These are phyloP conservation scores for Penicillium macrosclerotiorum DNA, from an alignment of 495 filamentous ascomycete genomes.

Conservation along the genomic window DNA sequence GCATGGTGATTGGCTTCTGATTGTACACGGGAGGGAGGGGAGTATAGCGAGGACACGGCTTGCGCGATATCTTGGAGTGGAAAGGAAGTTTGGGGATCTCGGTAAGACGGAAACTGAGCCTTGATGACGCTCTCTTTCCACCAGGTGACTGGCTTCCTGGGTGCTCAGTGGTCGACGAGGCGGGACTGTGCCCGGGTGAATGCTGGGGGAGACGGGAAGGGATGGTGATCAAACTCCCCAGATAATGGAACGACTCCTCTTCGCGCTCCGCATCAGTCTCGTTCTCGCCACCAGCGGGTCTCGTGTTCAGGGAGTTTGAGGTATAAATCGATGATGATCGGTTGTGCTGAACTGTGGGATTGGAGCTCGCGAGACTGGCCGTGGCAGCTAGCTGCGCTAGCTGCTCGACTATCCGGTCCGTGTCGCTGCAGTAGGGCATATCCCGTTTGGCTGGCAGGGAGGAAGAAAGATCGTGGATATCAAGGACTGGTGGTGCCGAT, in stretches of 20 bases:
- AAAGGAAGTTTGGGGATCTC: slow-evolving; percentile 14
- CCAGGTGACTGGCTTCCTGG: neutral
- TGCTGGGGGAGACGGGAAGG: slow-evolving; percentile 12
- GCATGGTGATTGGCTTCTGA: slow-evolving; percentile 8
- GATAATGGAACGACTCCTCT: slow-evolving; percentile 27
- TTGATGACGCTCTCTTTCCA: slow-evolving; percentile 19
- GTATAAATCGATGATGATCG: slow-evolving; percentile 1
- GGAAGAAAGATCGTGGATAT: slow-evolving; percentile 1
- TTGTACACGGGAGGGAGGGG: slow-evolving; percentile 18
- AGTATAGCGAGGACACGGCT: slow-evolving; percentile 18
- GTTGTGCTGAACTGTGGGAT: neutral
- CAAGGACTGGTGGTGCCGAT: neutral
- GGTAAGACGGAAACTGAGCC: slow-evolving; percentile 17
- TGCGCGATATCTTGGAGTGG: slow-evolving; percentile 2
- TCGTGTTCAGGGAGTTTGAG: neutral
- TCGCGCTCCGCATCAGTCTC: slow-evolving; percentile 5
- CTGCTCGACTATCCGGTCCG: slow-evolving; percentile 15
- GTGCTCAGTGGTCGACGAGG: neutral
- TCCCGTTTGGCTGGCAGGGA: neutral
- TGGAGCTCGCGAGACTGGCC: slow-evolving; percentile 8
- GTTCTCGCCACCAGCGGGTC: neutral
- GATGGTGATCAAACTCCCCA: slow-evolving; percentile 25
- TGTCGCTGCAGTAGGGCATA: slow-evolving; percentile 9
- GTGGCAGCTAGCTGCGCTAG: slow-evolving; percentile 14
- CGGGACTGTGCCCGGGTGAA: neutral